Evolutionary conservation across 257 asterid genomes (phyloP), one percentile per base, ranked within the genome.

Genomic region (Primulina tabacum): DNA sequence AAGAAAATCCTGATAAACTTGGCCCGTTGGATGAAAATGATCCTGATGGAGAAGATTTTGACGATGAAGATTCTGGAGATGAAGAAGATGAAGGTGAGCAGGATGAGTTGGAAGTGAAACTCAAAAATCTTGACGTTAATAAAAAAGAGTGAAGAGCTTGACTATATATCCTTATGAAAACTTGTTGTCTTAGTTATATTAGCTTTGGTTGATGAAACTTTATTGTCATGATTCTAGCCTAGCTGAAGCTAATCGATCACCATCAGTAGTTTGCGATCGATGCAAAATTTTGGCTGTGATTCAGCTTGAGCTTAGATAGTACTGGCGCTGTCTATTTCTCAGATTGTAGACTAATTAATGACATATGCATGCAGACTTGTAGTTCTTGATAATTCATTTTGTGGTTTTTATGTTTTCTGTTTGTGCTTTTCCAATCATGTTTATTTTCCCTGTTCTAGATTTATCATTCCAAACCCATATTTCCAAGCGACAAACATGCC

Each of bases 11-110:
- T 1, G 84, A 86, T 4, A 82, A 81, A 77, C 99, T 93, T 8
- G 99, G 84, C 4, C 78, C 92, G 7, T 79, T 93, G 81, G 99
- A 93, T 60, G 99, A 93, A 62, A 93, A 93, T 72, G 96, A 93
- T 72, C 96, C 96, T 0, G 89, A 87, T 7, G 97, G 96, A 37
- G 94, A 76, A 68, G 97, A 88, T 52, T 80, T 67, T 14, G 96
- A 87, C 8, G 90, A 86, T 70, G 77, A 81, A 71, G 95, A 79
- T 55, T 86, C 86, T 6, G 88, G 82, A 60, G 95, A 85, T 69
- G 96, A 80, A 64, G 57, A 50, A 50, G 92, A 75, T 29, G 94
- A 80, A 35, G 92, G 76, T 4, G 76, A 76, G 69, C 88, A 82
- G 69, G 81, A 89, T 73, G 96, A 90, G 62, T 58, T 93, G 71